Percentiles rank a stretch among this genome's conserved stretches.
Conservation (phyloP, 1,284 basidiomycete genomes). For the Austroboletus niveus region DNA sequence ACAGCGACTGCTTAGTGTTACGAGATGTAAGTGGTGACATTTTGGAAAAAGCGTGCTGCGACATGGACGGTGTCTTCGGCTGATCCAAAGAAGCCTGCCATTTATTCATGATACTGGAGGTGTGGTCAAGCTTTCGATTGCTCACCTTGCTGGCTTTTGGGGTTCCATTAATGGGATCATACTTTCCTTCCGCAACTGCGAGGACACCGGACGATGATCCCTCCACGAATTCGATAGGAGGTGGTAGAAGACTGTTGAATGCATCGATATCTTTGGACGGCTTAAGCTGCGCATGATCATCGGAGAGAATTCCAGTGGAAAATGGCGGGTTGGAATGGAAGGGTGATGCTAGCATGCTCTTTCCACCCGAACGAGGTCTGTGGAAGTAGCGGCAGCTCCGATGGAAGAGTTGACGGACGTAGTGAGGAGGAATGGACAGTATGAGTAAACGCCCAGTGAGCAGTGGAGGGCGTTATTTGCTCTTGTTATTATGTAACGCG, state of each 20-base stretch:
- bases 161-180: slow-evolving; percentile 71
- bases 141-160: slow-evolving; percentile 41
- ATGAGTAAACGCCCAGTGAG: slow-evolving; percentile 13
- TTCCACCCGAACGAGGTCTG: slow-evolving; percentile 8
- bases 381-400: slow-evolving; percentile 3
- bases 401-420: not conserved
- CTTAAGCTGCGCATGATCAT: slow-evolving; percentile 53
- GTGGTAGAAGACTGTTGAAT: slow-evolving; percentile 71
- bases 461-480: slow-evolving; percentile 26
- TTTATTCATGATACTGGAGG: slow-evolving; percentile 2
- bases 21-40: slow-evolving; percentile 17
- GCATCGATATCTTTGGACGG: slow-evolving; percentile 69
- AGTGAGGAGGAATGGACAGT: slow-evolving; percentile 10
- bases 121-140: not conserved
- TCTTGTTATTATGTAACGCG: slow-evolving; percentile 21
- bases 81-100: slow-evolving; percentile 19
- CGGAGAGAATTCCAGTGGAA: slow-evolving; percentile 44
- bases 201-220: slow-evolving; percentile 73
- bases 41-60: slow-evolving; percentile 21
- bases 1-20: slow-evolving; percentile 38
- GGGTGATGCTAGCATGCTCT: slow-evolving; percentile 60
- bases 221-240: slow-evolving; percentile 76
- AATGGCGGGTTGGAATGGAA: slow-evolving; percentile 51
- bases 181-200: slow-evolving; percentile 67
- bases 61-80: slow-evolving; percentile 19